Conservation (phyloP, 176 grass and related monocot species). For the Cymbopogon citratus region DNA sequence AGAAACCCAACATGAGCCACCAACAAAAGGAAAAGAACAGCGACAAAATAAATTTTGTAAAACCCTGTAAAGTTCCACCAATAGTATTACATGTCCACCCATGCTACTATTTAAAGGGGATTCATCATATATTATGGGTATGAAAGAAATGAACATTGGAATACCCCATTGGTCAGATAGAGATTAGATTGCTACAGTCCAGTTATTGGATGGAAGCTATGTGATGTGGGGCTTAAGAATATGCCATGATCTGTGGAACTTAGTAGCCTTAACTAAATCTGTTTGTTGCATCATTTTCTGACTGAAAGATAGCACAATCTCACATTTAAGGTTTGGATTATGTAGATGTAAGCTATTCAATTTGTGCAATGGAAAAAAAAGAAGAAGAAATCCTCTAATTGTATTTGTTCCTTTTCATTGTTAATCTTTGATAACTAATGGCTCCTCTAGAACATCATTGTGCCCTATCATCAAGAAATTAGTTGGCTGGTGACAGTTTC, state of each 20-base stretch:
- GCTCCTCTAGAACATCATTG: neutral
- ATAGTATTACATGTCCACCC: neutral
- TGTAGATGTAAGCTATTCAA: too few species aligned
- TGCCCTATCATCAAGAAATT: neutral
- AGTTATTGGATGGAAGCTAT: neutral
- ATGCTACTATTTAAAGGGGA: neutral
- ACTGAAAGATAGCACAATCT: neutral
- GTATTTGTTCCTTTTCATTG: neutral
- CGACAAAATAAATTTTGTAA: neutral
- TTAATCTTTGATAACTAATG: neutral
- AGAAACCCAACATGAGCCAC: neutral
- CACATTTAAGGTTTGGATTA: too few species aligned
- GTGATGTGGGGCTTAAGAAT: neutral
- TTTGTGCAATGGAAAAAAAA: too few species aligned
- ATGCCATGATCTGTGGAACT: neutral
- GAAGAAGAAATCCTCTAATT: too few species aligned
- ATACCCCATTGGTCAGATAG: neutral
- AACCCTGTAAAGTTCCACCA: neutral
- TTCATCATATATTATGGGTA: neutral
- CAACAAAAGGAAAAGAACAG: neutral
- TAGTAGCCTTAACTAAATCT: neutral
- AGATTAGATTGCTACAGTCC: neutral
- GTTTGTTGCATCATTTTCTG: neutral
- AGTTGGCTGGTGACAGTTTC: neutral
- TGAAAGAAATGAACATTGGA: neutral